These are phyloP conservation scores for Kondoa subrosea DNA, from an alignment of 768 basidiomycete species.

Conservation along the genomic window DNA sequence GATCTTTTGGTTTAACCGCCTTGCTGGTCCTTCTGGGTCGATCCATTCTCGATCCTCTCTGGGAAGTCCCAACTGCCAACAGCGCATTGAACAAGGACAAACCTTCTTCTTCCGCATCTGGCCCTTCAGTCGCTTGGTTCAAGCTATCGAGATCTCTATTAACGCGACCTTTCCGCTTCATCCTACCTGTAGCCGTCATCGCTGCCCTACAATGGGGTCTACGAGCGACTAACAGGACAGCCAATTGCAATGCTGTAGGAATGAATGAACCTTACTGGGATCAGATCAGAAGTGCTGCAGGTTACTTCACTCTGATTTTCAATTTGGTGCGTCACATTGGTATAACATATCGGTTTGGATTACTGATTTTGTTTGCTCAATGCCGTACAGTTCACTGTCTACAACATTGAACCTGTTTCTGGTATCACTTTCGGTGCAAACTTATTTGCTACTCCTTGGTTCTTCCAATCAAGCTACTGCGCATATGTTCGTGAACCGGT, in stretches of 20 bases:
- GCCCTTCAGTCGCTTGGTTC: conserved; percentile 26
- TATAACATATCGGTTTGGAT: not conserved
- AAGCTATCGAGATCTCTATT: conserved; percentile 29
- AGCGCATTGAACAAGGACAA: not conserved
- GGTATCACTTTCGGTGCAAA: conserved; percentile 29
- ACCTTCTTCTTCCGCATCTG: conserved; percentile 9
- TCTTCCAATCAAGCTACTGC: conserved; percentile 28
- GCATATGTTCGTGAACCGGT: conserved; percentile 18
- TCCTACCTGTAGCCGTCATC: conserved; percentile 29
- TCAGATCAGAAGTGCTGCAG: conserved; percentile 24
- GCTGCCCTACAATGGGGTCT: conserved; percentile 29
- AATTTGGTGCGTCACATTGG: conserved; percentile 21
- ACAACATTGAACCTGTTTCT: conserved; percentile 25
- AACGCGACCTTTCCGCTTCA: conserved; percentile 29
- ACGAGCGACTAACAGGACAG: conserved; percentile 22
- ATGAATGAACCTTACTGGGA: conserved; percentile 30
- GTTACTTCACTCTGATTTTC: conserved; percentile 28
- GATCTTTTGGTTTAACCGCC: conserved; percentile 24
- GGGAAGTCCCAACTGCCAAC: conserved; percentile 24
- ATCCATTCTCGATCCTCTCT: conserved; percentile 27
- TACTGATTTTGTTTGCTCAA: not conserved
- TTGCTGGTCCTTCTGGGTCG: conserved; percentile 29
- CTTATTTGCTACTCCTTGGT: conserved; percentile 30
- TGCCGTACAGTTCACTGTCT: conserved; percentile 24
- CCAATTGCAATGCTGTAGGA: conserved; percentile 28